Evolutionary conservation across 768 basidiomycete species (phyloP).

Genomic region (Hebeloma cylindrosporum): DNA sequence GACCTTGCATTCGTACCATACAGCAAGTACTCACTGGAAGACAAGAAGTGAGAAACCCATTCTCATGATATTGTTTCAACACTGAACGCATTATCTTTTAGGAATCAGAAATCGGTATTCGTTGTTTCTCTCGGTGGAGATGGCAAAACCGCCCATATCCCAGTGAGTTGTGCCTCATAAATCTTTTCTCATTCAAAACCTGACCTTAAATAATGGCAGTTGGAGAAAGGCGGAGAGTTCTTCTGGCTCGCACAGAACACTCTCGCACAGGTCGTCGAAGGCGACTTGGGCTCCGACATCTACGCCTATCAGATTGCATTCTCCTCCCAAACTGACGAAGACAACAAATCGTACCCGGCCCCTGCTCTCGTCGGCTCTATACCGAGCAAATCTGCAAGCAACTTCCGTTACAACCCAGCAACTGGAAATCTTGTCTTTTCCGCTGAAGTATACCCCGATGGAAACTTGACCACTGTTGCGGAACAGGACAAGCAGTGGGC

Average conservation of each 20-base stretch:
- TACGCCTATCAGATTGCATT: constrained; percentile 59
- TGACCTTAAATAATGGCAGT: constrained; percentile 26
- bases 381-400: constrained; percentile 64
- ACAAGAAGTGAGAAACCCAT: constrained; percentile 58
- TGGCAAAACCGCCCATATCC: constrained; percentile 51
- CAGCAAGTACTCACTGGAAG: constrained; percentile 69
- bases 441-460: constrained; percentile 77
- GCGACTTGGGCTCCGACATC: constrained; percentile 53
- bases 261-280: constrained; percentile 66
- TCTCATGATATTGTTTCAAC: neutral
- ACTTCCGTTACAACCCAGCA: constrained; percentile 65
- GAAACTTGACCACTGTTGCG: constrained; percentile 64
- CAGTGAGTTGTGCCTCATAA: constrained; percentile 33
- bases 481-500: constrained; percentile 73
- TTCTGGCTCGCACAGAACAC: constrained; percentile 79
- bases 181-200: neutral
- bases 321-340: constrained; percentile 24
- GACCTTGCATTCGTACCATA: constrained; percentile 67
- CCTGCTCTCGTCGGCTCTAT: constrained; percentile 58
- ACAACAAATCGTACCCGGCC: constrained; percentile 32
- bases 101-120: constrained; percentile 69
- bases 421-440: constrained; percentile 78
- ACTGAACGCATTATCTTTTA: constrained; percentile 26
- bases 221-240: constrained; percentile 67
- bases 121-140: constrained; percentile 58